Evolutionary conservation across 345 rosid species (phyloP).

Genomic region (Gossypium mustelinum): DNA sequence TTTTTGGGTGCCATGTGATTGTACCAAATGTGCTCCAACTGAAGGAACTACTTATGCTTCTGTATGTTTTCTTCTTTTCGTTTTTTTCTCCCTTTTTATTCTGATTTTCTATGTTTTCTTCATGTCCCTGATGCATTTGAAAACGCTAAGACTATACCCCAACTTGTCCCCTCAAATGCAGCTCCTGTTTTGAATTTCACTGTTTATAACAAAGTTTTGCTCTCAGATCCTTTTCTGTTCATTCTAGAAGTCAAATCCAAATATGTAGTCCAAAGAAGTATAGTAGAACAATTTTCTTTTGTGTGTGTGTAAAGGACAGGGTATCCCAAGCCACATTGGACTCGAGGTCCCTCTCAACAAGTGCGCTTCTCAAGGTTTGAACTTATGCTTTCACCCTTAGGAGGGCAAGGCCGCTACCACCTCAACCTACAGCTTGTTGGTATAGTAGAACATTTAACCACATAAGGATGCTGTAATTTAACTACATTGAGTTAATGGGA

Average conservation of each 20-base stretch:
- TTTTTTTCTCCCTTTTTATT: neutral
- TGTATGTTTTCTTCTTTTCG: conserved; percentile 36
- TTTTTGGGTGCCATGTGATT: conserved; percentile 92
- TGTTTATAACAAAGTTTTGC: neutral
- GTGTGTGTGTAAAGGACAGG: no score
- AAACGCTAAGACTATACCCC: conserved; percentile 7
- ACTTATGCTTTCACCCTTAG: no score
- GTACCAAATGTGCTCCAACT: conserved; percentile 67
- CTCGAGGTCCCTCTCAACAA: no score
- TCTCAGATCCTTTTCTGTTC: neutral
- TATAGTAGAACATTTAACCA: no score
- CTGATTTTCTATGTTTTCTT: neutral
- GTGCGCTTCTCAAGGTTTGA: no score
- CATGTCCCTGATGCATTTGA: neutral
- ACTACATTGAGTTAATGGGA: neutral
- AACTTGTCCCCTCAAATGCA: neutral
- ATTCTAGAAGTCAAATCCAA: neutral
- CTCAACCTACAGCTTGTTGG: no score
- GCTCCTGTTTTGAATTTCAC: neutral
- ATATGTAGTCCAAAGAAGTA: conserved; percentile 1
- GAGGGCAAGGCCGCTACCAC: no score
- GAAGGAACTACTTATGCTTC: conserved; percentile 54
- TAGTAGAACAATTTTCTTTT: neutral
- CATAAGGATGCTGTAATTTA: no score
- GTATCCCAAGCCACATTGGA: no score